A percentile compares a stretch with the other conserved stretches of the same genome.
Evolutionary conservation across 2,329 filamentous ascomycete species (phyloP).

Genomic region (Sarocladiaceae sp.): DNA sequence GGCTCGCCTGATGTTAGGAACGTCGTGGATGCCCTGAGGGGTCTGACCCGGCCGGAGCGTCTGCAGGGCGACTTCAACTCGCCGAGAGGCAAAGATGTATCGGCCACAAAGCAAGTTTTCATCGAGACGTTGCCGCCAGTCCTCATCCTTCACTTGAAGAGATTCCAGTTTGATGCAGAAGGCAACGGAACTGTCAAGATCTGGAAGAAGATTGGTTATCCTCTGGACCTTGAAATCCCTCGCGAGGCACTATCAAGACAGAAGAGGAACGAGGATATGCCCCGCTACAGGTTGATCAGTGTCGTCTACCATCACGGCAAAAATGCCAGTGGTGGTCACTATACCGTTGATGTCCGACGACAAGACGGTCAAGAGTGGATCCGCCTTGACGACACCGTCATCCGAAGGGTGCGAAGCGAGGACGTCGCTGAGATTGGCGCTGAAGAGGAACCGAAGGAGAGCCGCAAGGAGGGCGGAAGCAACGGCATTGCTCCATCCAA

Average conservation of each 20-base stretch:
- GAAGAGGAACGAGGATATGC: slow-evolving; percentile 65
- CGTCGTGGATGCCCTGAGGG: slow-evolving; percentile 85
- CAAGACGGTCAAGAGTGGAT: slow-evolving; percentile 97
- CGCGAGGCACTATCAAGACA: slow-evolving; percentile 80
- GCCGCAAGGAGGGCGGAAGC: slow-evolving; percentile 53
- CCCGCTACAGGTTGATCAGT: slow-evolving; percentile 80
- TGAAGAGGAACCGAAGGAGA: slow-evolving; percentile 70
- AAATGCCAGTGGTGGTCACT: slow-evolving; percentile 92
- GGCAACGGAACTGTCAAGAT: slow-evolving; percentile 86
- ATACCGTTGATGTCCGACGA: slow-evolving; percentile 93
- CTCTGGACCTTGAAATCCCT: slow-evolving; percentile 89
- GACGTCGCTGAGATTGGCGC: slow-evolving; percentile 84
- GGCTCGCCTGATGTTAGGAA: slow-evolving; percentile 81
- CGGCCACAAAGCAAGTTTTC: slow-evolving; percentile 88
- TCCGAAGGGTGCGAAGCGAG: slow-evolving; percentile 78
- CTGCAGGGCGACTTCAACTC: slow-evolving; percentile 83
- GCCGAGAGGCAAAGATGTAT: slow-evolving; percentile 68
- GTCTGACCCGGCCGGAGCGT: slow-evolving; percentile 77
- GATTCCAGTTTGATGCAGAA: slow-evolving; percentile 90
- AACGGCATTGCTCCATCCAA: slow-evolving; percentile 43
- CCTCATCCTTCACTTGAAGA: slow-evolving; percentile 91
- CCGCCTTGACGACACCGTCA: slow-evolving; percentile 87
- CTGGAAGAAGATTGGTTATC: slow-evolving; percentile 97
- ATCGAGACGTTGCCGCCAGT: slow-evolving; percentile 90
- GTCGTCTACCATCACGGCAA: slow-evolving; percentile 98